phyloP scores from a whole-genome alignment of 768 basidiomycete species.

The Suillus discolor region DNA sequence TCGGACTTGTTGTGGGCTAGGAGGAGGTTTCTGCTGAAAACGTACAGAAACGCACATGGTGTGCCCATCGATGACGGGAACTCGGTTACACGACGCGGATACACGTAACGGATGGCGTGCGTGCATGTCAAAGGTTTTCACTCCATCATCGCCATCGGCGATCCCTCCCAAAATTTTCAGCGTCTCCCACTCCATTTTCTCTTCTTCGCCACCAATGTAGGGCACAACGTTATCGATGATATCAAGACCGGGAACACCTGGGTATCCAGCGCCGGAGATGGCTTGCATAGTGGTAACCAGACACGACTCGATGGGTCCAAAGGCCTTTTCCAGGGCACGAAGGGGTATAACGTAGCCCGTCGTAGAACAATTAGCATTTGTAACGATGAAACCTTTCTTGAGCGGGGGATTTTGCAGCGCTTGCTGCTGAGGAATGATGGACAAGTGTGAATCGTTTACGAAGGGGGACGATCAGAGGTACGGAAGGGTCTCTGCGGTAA shows the following conservation, averaged over 20 bases:
- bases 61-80: constrained; percentile 95
- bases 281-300: constrained; percentile 97
- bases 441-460: constrained; percentile 86
- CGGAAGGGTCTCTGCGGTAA: constrained; percentile 86
- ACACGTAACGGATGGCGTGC: constrained; percentile 78
- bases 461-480: constrained; percentile 97
- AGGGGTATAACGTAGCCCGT: constrained; percentile 93
- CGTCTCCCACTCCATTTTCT: constrained; percentile 99
- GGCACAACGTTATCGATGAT: constrained; percentile 97
- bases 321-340: constrained; percentile 83
- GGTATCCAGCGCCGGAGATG: constrained; percentile 97
- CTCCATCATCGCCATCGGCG: constrained; percentile 52
- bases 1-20: constrained; percentile 84
- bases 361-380: constrained; percentile 98
- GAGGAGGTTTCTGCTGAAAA: constrained; percentile 79
- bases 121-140: constrained; percentile 83
- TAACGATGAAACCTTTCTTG: constrained; percentile 90
- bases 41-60: constrained; percentile 87
- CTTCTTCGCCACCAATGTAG: constrained; percentile 91
- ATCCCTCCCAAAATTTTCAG: constrained; percentile 94
- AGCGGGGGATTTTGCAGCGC: constrained; percentile 65
- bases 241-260: constrained; percentile 87
- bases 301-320: constrained; percentile 91
- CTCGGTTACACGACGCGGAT: constrained; percentile 92
- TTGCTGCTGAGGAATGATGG: constrained; percentile 84